These are phyloP conservation scores for Cyberlindnera amylophila DNA, from an alignment of 805 yeast genomes.

Conservation along the genomic window DNA sequence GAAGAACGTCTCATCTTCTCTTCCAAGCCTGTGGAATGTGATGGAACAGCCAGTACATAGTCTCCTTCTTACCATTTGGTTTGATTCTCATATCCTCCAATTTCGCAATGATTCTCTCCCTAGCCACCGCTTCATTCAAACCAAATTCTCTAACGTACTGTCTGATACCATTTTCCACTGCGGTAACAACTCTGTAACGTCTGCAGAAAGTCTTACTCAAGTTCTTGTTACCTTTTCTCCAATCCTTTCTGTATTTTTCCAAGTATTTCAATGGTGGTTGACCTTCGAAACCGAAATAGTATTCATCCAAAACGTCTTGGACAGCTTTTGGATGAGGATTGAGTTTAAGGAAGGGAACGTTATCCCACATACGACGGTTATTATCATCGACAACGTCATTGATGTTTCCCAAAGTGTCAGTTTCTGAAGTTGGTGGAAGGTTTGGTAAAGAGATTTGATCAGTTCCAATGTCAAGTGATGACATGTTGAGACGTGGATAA, in stretches of 20 bases:
- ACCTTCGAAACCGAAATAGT: slow-evolving; percentile 26
- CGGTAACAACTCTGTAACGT: slow-evolving; percentile 25
- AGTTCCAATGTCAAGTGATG: slow-evolving; percentile 9
- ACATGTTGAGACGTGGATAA: slow-evolving; percentile 9
- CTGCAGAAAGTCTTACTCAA: slow-evolving; percentile 26
- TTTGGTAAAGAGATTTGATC: slow-evolving; percentile 13
- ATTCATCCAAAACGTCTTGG: slow-evolving; percentile 28
- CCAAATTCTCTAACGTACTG: slow-evolving; percentile 20
- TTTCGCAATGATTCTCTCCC: slow-evolving; percentile 23
- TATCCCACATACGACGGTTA: slow-evolving; percentile 19
- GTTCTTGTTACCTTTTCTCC: slow-evolving; percentile 28
- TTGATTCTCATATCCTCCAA: slow-evolving; percentile 23
- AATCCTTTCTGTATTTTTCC: slow-evolving; percentile 26
- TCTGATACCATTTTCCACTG: slow-evolving; percentile 25
- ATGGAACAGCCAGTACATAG: slow-evolving; percentile 31
- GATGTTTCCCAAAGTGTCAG: slow-evolving; percentile 6
- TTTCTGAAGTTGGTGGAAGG: slow-evolving; percentile 3
- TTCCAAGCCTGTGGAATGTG: slow-evolving; percentile 26
- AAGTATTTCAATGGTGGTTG: slow-evolving; percentile 28
- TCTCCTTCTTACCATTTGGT: slow-evolving; percentile 26
- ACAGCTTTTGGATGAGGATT: slow-evolving; percentile 26
- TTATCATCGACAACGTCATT: slow-evolving; percentile 16
- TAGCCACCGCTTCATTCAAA: slow-evolving; percentile 19
- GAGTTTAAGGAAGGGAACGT: slow-evolving; percentile 19
- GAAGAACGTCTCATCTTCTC: slow-evolving; percentile 22